phyloP scores from a whole-genome alignment of 371 early-diverging fungal species.

The Dipsacomyces acuminosporus region DNA sequence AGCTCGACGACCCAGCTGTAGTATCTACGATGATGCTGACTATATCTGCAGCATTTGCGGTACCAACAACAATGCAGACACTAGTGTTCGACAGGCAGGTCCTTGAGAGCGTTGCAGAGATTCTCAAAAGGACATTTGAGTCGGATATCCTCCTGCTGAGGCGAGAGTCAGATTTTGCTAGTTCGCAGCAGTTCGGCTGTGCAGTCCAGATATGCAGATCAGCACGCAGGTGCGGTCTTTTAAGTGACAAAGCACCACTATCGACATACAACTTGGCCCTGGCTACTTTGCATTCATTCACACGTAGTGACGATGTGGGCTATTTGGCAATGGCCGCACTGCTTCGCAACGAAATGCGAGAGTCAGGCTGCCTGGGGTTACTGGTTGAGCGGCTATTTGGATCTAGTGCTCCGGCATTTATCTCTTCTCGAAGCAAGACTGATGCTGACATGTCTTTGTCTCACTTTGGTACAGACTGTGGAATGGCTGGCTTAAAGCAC shows the following conservation, averaged over 20 bases:
- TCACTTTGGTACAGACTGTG: too few species aligned
- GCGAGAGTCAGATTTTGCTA: slow-evolving; percentile 12
- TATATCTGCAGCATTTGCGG: slow-evolving; percentile 21
- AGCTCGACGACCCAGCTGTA: slow-evolving; percentile 10
- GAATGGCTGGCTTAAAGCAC: too few species aligned
- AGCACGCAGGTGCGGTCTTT: slow-evolving; percentile 10
- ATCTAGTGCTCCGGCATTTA: slow-evolving; percentile 18
- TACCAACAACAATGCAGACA: slow-evolving; percentile 25
- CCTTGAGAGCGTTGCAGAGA: slow-evolving; percentile 33
- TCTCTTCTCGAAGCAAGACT: background rate
- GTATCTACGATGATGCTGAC: slow-evolving; percentile 10
- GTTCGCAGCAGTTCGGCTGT: slow-evolving; percentile 11
- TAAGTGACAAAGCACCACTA: slow-evolving; percentile 9
- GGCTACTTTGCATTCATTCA: slow-evolving; percentile 30
- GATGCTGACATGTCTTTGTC: background rate
- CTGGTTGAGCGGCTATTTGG: slow-evolving; percentile 20
- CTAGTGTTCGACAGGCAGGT: slow-evolving; percentile 39
- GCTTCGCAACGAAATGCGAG: slow-evolving; percentile 36
- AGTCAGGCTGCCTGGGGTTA: slow-evolving; percentile 38
- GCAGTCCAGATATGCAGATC: slow-evolving; percentile 22
- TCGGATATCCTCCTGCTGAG: slow-evolving; percentile 23
- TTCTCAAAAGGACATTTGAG: slow-evolving; percentile 11
- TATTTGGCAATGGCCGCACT: slow-evolving; percentile 38
- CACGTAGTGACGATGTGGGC: slow-evolving; percentile 38
- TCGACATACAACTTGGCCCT: slow-evolving; percentile 40